phyloP scores from a whole-genome alignment of 768 basidiomycete species.

The Mycena kentingensis region DNA sequence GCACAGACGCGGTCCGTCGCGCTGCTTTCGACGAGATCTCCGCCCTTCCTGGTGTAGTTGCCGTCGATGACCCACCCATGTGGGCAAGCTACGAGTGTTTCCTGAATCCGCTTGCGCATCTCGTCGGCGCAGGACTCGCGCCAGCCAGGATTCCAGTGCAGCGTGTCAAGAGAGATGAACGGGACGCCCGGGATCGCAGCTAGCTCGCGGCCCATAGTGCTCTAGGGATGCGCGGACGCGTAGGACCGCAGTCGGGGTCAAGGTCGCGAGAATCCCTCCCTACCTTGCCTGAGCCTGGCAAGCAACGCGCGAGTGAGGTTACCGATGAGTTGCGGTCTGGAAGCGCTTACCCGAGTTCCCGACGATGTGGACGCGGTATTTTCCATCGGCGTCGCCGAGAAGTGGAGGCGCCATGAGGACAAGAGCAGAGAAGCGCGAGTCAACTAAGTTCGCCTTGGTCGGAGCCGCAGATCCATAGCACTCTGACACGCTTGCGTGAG shows the following conservation, averaged over 20 bases:
- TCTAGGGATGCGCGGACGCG: constrained; percentile 29
- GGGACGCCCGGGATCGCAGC: constrained; percentile 39
- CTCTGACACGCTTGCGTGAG: too few relatives aligned
- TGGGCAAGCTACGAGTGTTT: constrained; percentile 30
- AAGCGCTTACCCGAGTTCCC: constrained; percentile 53
- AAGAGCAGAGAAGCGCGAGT: not conserved
- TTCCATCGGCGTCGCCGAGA: constrained; percentile 46
- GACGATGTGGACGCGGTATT: constrained; percentile 47
- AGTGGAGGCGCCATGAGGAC: constrained; percentile 30
- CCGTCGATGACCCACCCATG: constrained; percentile 61
- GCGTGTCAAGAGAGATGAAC: constrained; percentile 37
- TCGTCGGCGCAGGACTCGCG: constrained; percentile 24
- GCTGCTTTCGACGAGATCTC: constrained; percentile 35
- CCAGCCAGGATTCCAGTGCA: constrained; percentile 44
- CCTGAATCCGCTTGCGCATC: constrained; percentile 28
- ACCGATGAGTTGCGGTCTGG: not conserved
- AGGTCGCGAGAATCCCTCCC: constrained; percentile 11
- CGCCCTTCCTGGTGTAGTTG: constrained; percentile 36
- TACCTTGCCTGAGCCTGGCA: constrained; percentile 44
- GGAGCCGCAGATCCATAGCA: too few relatives aligned
- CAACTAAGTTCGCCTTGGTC: too few relatives aligned
- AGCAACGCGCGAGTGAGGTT: not conserved
- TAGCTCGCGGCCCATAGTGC: constrained; percentile 41
- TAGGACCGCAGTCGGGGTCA: not conserved
- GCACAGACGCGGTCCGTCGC: constrained; percentile 58